Percentiles rank a stretch among this genome's conserved stretches.
These are phyloP conservation scores for Cladosporium austrohemisphaericum DNA, from an alignment of 2,329 filamentous ascomycete genomes.

Conservation along the genomic window DNA sequence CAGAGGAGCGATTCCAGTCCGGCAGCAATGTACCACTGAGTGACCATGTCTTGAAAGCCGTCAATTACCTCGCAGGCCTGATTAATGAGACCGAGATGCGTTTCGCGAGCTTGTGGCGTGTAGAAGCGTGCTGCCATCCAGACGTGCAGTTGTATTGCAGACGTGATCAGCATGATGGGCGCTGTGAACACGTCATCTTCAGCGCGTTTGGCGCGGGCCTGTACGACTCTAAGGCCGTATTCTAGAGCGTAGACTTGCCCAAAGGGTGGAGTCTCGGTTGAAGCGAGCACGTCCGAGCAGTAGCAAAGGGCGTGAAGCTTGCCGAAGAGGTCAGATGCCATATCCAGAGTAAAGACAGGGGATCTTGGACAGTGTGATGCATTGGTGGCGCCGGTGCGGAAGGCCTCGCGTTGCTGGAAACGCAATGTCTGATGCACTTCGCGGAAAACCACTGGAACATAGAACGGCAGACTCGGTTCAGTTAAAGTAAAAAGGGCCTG, in stretches of 20 bases:
- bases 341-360: conserved; percentile 6
- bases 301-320: conserved; percentile 13
- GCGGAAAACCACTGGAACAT: conserved; percentile 1
- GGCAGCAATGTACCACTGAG: conserved; percentile 13
- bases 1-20: conserved; percentile 5
- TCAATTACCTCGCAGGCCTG: not conserved
- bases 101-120: conserved; percentile 10
- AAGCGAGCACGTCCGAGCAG: not conserved
- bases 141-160: conserved; percentile 11
- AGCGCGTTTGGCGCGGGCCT: conserved; percentile 6
- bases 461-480: conserved; percentile 5
- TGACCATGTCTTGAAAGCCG: conserved; percentile 11
- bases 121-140: conserved; percentile 14
- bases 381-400: conserved; percentile 3
- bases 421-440: not conserved
- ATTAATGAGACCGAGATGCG: conserved; percentile 6
- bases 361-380: conserved; percentile 9
- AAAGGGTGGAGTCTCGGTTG: conserved; percentile 4
- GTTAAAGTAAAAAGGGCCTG: conserved; percentile 8
- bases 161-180: conserved; percentile 6
- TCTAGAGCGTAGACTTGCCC: conserved; percentile 12
- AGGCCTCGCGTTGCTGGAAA: conserved; percentile 7
- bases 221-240: conserved; percentile 9
- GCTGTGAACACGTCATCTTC: conserved; percentile 4
- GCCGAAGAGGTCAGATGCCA: conserved; percentile 10